phyloP scores from a whole-genome alignment of 106 monocot species.

The Alisma plantagoaquatica region DNA sequence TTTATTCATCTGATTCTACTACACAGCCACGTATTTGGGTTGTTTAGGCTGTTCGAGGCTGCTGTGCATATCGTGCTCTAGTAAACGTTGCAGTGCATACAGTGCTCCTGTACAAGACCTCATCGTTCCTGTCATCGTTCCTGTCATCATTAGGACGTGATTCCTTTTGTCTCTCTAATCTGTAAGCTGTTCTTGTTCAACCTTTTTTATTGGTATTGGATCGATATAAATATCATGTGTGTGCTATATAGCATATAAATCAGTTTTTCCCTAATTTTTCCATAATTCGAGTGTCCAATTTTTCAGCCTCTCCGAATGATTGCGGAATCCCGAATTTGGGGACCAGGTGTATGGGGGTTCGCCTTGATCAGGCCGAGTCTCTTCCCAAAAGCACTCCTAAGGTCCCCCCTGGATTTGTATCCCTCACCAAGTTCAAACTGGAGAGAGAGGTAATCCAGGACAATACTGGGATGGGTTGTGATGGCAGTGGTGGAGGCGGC shows the following conservation, averaged over 20 bases:
- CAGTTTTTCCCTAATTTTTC: conserved; percentile 2
- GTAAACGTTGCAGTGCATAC: no score
- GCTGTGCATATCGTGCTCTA: background rate
- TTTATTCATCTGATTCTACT: background rate
- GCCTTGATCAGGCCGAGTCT: conserved; percentile 21
- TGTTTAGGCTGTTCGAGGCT: no score
- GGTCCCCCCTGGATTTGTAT: conserved; percentile 73
- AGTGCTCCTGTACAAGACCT: no score
- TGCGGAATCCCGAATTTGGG: no score
- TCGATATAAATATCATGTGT: background rate
- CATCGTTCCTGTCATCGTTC: background rate
- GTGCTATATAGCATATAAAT: background rate
- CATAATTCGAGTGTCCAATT: no score
- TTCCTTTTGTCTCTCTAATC: background rate
- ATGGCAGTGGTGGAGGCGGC: no score
- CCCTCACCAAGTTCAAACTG: conserved; percentile 38
- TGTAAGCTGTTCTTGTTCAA: background rate
- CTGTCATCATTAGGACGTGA: background rate
- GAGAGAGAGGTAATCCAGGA: conserved; percentile 25
- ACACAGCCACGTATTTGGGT: no score
- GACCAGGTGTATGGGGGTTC: conserved; percentile 27
- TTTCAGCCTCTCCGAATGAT: no score
- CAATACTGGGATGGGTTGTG: background rate
- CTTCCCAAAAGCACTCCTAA: conserved; percentile 25
- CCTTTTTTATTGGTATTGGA: background rate